Base-by-base conservation (phyloP, 768 basidiomycete genomes). In the Termitomyces heimii region DNA sequence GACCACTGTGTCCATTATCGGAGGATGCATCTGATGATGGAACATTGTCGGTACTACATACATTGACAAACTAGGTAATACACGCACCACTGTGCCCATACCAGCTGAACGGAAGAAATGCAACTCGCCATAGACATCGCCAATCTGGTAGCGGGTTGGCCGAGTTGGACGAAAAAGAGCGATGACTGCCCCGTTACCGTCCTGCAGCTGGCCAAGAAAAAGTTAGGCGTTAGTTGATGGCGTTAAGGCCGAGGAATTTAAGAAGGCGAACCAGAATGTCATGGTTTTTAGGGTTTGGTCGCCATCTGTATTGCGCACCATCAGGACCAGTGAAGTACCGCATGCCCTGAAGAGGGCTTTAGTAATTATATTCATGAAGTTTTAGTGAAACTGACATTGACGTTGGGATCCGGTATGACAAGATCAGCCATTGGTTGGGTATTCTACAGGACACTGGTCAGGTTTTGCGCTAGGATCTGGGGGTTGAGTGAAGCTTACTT, bases 1-100 rank as follows among this genome's bases (percentile, higher is more conserved):
- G 28, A 86, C 87, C 59, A 93, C 89, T 45, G 82, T 84, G 76
- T 93, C 89, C 91, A 93, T 93, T 71, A 93, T 85, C 62, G 91
- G 91, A 52, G 89, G 90, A 68, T 91, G 90, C 78, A 84, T 88
- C 89, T 91, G 67, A 53, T 57, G 44, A 62, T 86, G 46, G 59
- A 51, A 62, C 22, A 52, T 55, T 52, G 60, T 61, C 52, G 44
- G 62, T 46, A 51, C 45, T 61, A 31, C 55, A 59, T 61, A 31
- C 55, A 59, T 43, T 39, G 53, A 44, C 47, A 51, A 24, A 60
- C 50, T 52, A 56, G 47, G 62, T 66, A 66, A 37, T 62, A 69
- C 48, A 67, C 76, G 73, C 74, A 92, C 91, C 73, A 93, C 88
- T 56, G 89, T 89, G 47, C 90, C 89, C 65, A 84, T 81, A 47